These are phyloP conservation scores for Auriscalpium microsporum DNA, from an alignment of 768 basidiomycete genomes.

Conservation along the genomic window DNA sequence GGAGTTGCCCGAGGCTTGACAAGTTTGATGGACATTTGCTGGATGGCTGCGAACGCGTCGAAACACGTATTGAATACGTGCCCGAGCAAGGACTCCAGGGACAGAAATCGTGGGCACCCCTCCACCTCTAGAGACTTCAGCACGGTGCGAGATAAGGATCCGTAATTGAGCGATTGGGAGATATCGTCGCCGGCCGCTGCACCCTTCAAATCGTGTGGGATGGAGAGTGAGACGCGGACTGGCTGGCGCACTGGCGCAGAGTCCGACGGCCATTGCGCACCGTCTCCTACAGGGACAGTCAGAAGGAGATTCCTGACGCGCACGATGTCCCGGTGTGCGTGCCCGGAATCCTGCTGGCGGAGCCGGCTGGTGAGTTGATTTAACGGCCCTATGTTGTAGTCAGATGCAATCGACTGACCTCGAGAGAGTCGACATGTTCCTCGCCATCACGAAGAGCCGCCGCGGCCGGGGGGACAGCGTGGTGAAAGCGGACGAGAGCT, in stretches of 20 bases:
- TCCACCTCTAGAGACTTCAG: constrained; percentile 17
- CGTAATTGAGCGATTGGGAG: constrained; percentile 57
- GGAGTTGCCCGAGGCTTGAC: constrained; percentile 43
- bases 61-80: constrained; percentile 34
- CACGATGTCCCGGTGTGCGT: constrained; percentile 26
- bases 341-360: too few species aligned
- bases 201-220: constrained; percentile 40
- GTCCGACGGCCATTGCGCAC: constrained; percentile 39
- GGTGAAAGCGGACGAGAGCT: too few species aligned
- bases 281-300: constrained; percentile 30
- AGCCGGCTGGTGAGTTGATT: too few species aligned
- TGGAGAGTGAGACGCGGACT: constrained; percentile 40
- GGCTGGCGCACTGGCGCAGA: constrained; percentile 36
- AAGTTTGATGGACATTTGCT: constrained; percentile 35
- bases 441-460: too few species aligned
- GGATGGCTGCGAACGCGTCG: constrained; percentile 23
- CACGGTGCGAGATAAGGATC: constrained; percentile 31
- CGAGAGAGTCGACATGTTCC: too few species aligned
- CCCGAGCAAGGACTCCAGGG: constrained; percentile 40
- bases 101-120: constrained; percentile 23
- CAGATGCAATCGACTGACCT: too few species aligned
- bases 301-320: constrained; percentile 42
- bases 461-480: too few species aligned
- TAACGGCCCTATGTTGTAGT: too few species aligned
- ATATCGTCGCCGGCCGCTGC: constrained; percentile 50